Evolutionary conservation across 2,329 filamentous ascomycete genomes (phyloP), one percentile per base, ranked within the genome.

Genomic region (Xylaria digitata): DNA sequence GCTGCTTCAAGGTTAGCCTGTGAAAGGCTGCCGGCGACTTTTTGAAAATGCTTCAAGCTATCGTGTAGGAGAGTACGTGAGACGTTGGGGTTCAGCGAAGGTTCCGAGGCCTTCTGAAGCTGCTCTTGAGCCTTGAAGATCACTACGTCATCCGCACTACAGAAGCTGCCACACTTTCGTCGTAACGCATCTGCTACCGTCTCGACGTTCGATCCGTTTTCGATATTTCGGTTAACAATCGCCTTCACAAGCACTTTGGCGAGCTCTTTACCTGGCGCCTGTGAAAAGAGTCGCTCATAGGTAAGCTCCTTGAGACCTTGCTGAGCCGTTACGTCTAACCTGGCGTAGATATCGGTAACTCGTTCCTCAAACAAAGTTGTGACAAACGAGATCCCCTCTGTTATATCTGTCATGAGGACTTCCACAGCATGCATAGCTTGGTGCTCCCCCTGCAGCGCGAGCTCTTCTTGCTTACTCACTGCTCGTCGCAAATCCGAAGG

Each of bases 121-220:
- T 95, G 92, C 79, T 99, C 96, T 77, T 98, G 95, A 0, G 96
- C 96, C 80, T 97, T 98, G 89, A 99, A 99, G 72, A 97, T 95
- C 70, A 98, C 90, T 1, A 98, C 96, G 81, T 99, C 96, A 71
- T 99, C 95, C 0, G 95, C 90, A 75, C 94, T 97, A 79, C 96
- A 99, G 85, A 99, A 99, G 80, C 92, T 97, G 69, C 96, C 96
- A 73, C 96, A 99, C 73, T 94, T 89, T 73, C 96, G 87, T 53
- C 96, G 88, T 56, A 99, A 82, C n/a, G 94, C 93, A 79, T 99
- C 96, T 0, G 96, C 95, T 26, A 99, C 94, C 0, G 94, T 97
- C 80, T 99, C 96, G 21, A 99, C 95, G 70, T 98, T 99, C 4
- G 94, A 95, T 9, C 96, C 96, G 75, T 93, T 97, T 65, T 95